Evolutionary conservation across 116 monocot genomes (phyloP).

Genomic region (Trichopus zeylanicus): DNA sequence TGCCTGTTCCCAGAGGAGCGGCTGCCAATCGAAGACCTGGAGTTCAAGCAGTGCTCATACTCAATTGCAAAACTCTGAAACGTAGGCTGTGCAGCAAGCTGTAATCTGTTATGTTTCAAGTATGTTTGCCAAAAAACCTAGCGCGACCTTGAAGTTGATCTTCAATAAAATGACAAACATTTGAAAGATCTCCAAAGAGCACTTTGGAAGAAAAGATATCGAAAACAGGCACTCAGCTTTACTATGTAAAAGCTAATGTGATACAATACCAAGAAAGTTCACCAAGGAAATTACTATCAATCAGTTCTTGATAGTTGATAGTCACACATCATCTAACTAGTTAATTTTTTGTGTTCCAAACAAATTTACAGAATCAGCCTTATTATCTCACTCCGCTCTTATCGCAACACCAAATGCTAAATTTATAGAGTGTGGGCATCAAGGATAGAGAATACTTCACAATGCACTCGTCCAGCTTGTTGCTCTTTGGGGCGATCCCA

Average conservation of each 20-base stretch:
- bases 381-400: neutral
- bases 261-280: neutral
- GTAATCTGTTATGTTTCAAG: no score
- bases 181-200: neutral
- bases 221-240: neutral
- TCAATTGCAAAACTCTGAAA: no score
- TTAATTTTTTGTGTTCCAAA: neutral
- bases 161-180: neutral
- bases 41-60: constrained; percentile 3
- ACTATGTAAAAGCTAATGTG: constrained; percentile 1
- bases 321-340: neutral
- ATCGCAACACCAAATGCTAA: neutral
- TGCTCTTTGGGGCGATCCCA: no score
- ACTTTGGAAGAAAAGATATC: neutral
- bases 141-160: no score
- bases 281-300: neutral
- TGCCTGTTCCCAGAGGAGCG: constrained; percentile 21
- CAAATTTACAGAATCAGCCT: neutral
- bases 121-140: no score
- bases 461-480: neutral
- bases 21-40: constrained; percentile 9
- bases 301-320: neutral
- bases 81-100: no score
- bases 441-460: neutral
- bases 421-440: neutral